These are phyloP conservation scores for Candida ponderosae DNA, from an alignment of 805 yeast species.

Conservation along the genomic window DNA sequence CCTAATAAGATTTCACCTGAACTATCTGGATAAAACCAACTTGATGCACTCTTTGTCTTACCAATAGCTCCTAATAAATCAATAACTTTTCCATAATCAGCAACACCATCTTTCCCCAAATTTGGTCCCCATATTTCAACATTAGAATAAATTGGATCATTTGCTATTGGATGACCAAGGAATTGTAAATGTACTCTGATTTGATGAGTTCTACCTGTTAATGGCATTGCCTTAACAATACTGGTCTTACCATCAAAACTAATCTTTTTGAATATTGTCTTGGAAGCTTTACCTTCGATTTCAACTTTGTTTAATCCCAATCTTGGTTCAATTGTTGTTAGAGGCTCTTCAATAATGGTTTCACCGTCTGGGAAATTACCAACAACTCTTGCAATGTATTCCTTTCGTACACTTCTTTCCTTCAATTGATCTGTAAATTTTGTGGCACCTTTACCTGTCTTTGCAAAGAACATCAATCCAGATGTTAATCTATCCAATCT, in stretches of 20 bases:
- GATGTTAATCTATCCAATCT: conserved; percentile 86
- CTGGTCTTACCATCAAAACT: conserved; percentile 54
- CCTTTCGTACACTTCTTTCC: conserved; percentile 67
- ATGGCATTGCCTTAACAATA: conserved; percentile 77
- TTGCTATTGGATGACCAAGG: conserved; percentile 74
- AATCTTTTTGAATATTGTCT: conserved; percentile 59
- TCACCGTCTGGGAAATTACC: conserved; percentile 70
- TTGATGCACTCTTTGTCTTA: conserved; percentile 55
- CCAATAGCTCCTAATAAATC: conserved; percentile 56
- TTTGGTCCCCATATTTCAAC: conserved; percentile 69
- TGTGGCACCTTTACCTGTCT: conserved; percentile 38
- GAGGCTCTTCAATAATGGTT: conserved; percentile 53
- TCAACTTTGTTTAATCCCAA: conserved; percentile 50
- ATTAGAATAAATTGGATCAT: conserved; percentile 77
- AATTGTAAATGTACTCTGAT: conserved; percentile 87
- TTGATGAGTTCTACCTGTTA: conserved; percentile 1
- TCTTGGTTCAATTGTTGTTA: conserved; percentile 65
- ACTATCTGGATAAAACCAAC: conserved; percentile 53
- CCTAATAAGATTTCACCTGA: conserved; percentile 63
- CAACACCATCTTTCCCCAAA: conserved; percentile 56
- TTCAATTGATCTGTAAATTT: conserved; percentile 50
- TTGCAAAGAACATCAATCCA: conserved; percentile 68
- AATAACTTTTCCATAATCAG: conserved; percentile 41
- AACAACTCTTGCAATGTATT: conserved; percentile 78
- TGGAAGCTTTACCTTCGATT: conserved; percentile 49